Evolutionary conservation across 179 eudicot species (phyloP).

Genomic region (Gypsophila paniculata): DNA sequence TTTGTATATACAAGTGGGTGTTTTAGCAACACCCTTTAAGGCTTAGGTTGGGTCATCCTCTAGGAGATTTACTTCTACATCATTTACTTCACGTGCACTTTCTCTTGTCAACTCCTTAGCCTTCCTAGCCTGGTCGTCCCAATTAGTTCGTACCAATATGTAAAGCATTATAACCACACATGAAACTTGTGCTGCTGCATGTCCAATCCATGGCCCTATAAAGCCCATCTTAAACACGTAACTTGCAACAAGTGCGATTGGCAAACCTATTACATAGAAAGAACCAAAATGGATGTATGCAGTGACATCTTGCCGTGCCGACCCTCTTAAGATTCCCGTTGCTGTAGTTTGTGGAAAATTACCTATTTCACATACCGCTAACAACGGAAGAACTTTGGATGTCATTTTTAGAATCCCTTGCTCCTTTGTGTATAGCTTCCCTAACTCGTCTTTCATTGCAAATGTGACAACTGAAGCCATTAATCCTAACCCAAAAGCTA

Average conservation of each 20-base stretch:
- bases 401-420: slow-evolving; percentile 1
- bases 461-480: slow-evolving; percentile 17
- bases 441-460: slow-evolving; percentile 5
- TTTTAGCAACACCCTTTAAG: neutral
- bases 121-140: slow-evolving; percentile 23
- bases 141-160: slow-evolving; percentile 13
- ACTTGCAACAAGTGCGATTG: slow-evolving; percentile 12
- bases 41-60: slow-evolving; percentile 1
- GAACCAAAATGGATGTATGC: slow-evolving; percentile 17
- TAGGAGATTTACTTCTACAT: slow-evolving; percentile 15
- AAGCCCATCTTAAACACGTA: slow-evolving; percentile 16
- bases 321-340: slow-evolving; percentile 17
- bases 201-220: slow-evolving; percentile 20
- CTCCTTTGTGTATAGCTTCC: slow-evolving; percentile 14
- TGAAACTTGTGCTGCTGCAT: slow-evolving; percentile 21
- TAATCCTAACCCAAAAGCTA: slow-evolving; percentile 12
- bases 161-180: slow-evolving; percentile 14
- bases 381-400: slow-evolving; percentile 17
- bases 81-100: slow-evolving; percentile 2
- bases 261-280: slow-evolving; percentile 20
- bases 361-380: slow-evolving; percentile 22
- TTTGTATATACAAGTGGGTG: neutral
- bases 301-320: slow-evolving; percentile 5
- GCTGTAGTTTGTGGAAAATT: slow-evolving; percentile 21
- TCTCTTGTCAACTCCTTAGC: slow-evolving; percentile 14